A percentile compares a stretch with the other conserved stretches of the same genome.
Evolutionary conservation across 2,329 filamentous ascomycete genomes (phyloP).

Genomic region (Teratosphaeria destructans): DNA sequence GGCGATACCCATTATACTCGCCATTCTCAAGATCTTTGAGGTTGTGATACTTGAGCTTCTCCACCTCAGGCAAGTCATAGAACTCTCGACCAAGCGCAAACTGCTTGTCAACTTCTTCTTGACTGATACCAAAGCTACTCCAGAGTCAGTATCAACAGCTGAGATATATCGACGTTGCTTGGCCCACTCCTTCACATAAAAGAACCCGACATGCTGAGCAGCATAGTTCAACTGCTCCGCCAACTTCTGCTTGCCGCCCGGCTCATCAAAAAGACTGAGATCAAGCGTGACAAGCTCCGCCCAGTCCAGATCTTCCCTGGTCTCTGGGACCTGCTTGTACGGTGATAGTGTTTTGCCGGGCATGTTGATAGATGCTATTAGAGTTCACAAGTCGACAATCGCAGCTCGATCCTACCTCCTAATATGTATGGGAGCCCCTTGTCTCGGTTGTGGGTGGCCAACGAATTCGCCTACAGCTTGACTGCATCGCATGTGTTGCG

Average conservation of each 20-base stretch:
- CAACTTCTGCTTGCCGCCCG: conserved; percentile 44
- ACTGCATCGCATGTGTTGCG: not conserved
- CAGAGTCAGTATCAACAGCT: not conserved
- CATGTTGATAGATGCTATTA: not conserved
- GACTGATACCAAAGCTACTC: conserved; percentile 49
- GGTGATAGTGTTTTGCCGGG: not conserved
- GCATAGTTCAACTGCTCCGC: conserved; percentile 47
- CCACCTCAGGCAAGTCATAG: conserved; percentile 45
- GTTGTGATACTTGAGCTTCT: conserved; percentile 47
- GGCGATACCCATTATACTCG: conserved; percentile 23
- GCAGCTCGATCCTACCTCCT: not conserved
- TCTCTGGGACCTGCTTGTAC: conserved; percentile 22
- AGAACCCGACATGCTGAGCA: conserved; percentile 23
- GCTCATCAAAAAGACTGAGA: conserved; percentile 43
- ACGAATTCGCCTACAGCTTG: not conserved
- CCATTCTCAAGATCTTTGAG: conserved; percentile 17
- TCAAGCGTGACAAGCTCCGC: conserved; percentile 50
- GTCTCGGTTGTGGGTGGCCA: not conserved
- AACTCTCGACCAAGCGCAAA: conserved; percentile 52
- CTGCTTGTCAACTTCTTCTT: conserved; percentile 50
- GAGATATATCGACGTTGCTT: not conserved
- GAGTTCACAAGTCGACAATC: not conserved
- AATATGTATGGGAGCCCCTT: not conserved
- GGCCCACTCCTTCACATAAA: conserved; percentile 15
- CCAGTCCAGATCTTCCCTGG: conserved; percentile 32